phyloP scores from a whole-genome alignment of 2,329 filamentous ascomycete species.

The Lasiodiplodia sp. region DNA sequence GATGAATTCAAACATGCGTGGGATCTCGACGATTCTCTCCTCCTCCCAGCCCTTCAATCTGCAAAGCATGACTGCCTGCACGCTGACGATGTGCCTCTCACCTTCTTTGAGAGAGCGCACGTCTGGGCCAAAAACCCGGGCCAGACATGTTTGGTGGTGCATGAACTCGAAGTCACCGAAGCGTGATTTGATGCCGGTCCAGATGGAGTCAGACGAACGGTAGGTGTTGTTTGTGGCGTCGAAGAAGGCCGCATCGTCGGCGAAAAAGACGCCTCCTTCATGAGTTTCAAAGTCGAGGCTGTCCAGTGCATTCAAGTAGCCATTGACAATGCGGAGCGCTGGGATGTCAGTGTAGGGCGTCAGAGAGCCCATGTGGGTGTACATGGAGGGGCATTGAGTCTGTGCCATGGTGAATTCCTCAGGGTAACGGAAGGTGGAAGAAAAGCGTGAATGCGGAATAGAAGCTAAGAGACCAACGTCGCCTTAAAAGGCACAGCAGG shows the following conservation, averaged over 20 bases:
- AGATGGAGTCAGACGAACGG: conserved; percentile 19
- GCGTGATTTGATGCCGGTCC: conserved; percentile 11
- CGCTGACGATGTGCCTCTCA: conserved; percentile 14
- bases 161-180: conserved; percentile 23
- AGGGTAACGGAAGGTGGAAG: too few species aligned
- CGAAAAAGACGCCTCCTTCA: background rate
- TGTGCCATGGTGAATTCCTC: background rate
- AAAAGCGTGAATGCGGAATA: background rate
- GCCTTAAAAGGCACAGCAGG: background rate
- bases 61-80: conserved; percentile 25
- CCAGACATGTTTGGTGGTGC: conserved; percentile 22
- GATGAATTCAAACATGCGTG: conserved; percentile 24
- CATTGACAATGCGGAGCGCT: conserved; percentile 4
- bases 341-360: conserved; percentile 5
- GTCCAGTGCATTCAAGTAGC: conserved; percentile 21
- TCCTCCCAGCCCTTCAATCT: conserved; percentile 26
- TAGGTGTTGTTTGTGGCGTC: background rate
- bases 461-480: background rate
- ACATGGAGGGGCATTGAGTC: conserved; percentile 1
- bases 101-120: conserved; percentile 3
- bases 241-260: conserved; percentile 21
- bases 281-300: conserved; percentile 4
- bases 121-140: conserved; percentile 12
- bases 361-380: conserved; percentile 24
- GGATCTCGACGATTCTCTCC: conserved; percentile 24